Evolutionary conservation across 2,329 filamentous ascomycete genomes (phyloP), one percentile per base, ranked within the genome.

Genomic region (Huntiella moniliformis): DNA sequence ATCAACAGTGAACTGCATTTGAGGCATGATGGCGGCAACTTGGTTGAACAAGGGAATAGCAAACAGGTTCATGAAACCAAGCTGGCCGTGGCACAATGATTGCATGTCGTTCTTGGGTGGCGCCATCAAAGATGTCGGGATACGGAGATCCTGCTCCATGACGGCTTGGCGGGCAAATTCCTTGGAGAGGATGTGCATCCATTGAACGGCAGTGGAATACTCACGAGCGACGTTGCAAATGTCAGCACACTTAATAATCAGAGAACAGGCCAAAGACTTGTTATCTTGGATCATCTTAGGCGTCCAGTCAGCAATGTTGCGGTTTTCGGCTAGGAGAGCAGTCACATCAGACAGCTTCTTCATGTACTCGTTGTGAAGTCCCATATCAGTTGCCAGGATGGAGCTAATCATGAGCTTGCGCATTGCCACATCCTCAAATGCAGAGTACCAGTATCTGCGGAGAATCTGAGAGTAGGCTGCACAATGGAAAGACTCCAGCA

Each of bases 361-460:
- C 86, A 96, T 96, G 61, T 95, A 98, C 55, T 92, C 86, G 55
- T 93, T 93, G 61, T 98, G 91, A 5, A 94, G 64, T 5, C 86
- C 86, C 91, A 98, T 98, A 57, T 98, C 91, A 0, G 91, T 98
- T 2, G 91, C 85, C 17, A 98, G 66, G 50, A 98, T 96, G n/a
- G 85, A 91, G 59, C 85, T 94, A 55, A 95, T 96, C 79, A 96
- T 91, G 5, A 94, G 67, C 53, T 79, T 82, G 46, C 88, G 78
- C 71, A 96, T 83, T 48, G 77, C 77, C 40, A 71, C 70, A 54
- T 91, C 79, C 52, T 79, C 71, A 54, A 92, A 92, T 2, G 80
- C 81, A 3, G 73, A 68, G 0, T 87, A 85, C 91, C 91, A 98
- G 59, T 96, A 79, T 42, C 86, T 76, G 42, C 88, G 80, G 37